phyloP scores from a whole-genome alignment of 345 rosid genomes.

The Chamaenerion angustifolium region DNA sequence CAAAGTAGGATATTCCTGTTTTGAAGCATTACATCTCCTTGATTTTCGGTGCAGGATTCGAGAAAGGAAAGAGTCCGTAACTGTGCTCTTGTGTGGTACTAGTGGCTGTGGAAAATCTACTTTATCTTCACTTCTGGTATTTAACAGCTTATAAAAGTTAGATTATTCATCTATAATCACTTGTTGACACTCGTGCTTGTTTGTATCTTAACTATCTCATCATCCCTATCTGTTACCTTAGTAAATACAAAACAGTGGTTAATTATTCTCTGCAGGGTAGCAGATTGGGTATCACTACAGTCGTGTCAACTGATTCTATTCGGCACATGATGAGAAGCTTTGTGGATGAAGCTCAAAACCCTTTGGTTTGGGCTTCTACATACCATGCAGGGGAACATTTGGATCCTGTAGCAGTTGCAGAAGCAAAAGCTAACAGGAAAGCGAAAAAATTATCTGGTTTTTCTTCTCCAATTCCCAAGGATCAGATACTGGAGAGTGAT shows the following conservation, averaged over 20 bases:
- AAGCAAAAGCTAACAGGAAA: constrained; percentile 68
- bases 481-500: constrained; percentile 26
- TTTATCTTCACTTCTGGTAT: constrained; percentile 92
- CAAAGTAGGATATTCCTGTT: constrained; percentile 5
- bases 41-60: constrained; percentile 60
- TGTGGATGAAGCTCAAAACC: constrained; percentile 77
- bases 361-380: constrained; percentile 93
- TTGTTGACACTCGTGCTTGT: no score
- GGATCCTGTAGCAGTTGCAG: constrained; percentile 87
- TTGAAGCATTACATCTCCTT: constrained; percentile 6
- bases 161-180: no score
- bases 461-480: constrained; percentile 24
- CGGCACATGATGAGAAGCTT: constrained; percentile 99
- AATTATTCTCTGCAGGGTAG: constrained; percentile 30
- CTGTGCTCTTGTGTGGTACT: constrained; percentile 94
- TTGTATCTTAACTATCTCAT: neutral
- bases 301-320: constrained; percentile 93
- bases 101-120: constrained; percentile 99
- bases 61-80: constrained; percentile 94
- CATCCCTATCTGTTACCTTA: no score
- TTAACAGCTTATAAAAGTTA: neutral
- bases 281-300: constrained; percentile 88
- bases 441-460: constrained; percentile 52
- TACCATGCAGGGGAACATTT: constrained; percentile 92
- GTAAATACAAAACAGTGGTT: neutral